phyloP scores from a whole-genome alignment of 345 rosid genomes.

The Gossypium sturtianum region DNA sequence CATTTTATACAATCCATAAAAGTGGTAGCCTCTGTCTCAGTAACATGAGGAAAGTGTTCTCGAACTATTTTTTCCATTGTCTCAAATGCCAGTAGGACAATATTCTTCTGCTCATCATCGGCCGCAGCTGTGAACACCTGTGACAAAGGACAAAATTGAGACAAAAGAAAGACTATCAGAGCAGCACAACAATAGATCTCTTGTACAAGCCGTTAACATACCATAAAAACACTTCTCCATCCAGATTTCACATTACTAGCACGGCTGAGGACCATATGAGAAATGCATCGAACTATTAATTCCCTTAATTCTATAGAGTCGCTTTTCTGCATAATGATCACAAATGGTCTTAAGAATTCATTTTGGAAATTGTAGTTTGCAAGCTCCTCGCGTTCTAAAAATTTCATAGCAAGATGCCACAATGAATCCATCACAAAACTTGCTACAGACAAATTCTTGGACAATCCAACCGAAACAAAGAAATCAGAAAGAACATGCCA shows the following conservation, averaged over 20 bases:
- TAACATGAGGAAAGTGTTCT: conserved; percentile 81
- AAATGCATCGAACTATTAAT: conserved; percentile 83
- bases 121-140: conserved; percentile 90
- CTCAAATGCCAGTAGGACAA: conserved; percentile 83
- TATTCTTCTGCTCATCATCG: conserved; percentile 78
- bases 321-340: conserved; percentile 91
- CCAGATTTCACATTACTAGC: conserved; percentile 94
- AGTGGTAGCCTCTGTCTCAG: conserved; percentile 89
- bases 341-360: conserved; percentile 92
- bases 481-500: conserved; percentile 95
- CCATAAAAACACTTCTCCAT: conserved; percentile 97
- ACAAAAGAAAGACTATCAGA: conserved; percentile 16
- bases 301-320: conserved; percentile 79
- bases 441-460: conserved; percentile 94
- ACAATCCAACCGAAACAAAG: conserved; percentile 92
- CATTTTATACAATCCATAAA: conserved; percentile 94
- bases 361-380: conserved; percentile 97
- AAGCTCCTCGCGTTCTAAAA: conserved; percentile 91
- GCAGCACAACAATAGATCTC: conserved; percentile 6
- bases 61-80: conserved; percentile 95
- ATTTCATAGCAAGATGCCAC: conserved; percentile 96
- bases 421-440: conserved; percentile 96
- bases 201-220: conserved; percentile 24
- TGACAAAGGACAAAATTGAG: conserved; percentile 12
- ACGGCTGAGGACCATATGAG: conserved; percentile 96